phyloP scores from a whole-genome alignment of 345 rosid species.

The Boechera stricta region DNA sequence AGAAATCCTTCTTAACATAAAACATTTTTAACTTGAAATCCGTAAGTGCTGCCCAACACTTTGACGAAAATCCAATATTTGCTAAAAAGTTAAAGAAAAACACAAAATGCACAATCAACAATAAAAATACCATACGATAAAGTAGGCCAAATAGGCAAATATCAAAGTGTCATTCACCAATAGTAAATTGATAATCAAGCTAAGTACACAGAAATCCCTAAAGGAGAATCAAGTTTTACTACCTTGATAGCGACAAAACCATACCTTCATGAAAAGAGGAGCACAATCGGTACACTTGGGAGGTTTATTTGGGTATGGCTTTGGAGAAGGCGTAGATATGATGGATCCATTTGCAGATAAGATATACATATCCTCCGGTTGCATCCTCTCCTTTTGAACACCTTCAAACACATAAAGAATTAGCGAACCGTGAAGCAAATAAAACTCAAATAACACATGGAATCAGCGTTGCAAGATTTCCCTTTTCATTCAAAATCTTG shows the following conservation, averaged over 20 bases:
- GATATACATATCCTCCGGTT: conserved; percentile 88
- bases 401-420: conserved; percentile 51
- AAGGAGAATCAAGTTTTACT: neutral
- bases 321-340: conserved; percentile 74
- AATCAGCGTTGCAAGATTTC: neutral
- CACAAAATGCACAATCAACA: neutral
- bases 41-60: neutral
- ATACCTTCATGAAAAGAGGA: conserved; percentile 87
- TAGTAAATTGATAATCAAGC: neutral
- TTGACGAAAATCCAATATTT: neutral
- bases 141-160: neutral
- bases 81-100: neutral
- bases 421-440: conserved; percentile 12
- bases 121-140: neutral
- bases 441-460: neutral
- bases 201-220: neutral
- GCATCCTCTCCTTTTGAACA: conserved; percentile 99
- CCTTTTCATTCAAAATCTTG: neutral
- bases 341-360: conserved; percentile 69
- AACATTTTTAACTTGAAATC: neutral
- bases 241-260: neutral
- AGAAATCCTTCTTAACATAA: conserved; percentile 25
- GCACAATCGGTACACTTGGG: conserved; percentile 95
- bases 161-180: neutral
- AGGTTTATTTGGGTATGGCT: conserved; percentile 83